Base-by-base conservation (phyloP, 306 rosid species). In the Begonia masoniana region DNA sequence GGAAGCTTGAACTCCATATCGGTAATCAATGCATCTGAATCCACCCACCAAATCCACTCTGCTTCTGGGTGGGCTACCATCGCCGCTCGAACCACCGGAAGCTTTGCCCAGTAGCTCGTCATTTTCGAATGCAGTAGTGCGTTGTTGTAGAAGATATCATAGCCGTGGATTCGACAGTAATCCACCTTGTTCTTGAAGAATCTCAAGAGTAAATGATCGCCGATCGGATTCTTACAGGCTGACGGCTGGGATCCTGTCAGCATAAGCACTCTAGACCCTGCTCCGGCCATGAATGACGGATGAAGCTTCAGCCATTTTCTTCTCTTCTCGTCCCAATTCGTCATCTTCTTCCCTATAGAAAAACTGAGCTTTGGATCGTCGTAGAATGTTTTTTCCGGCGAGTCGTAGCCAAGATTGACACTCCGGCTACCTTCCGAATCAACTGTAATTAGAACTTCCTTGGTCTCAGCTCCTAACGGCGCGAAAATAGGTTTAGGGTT, bases 21-120 rank as follows among this genome's bases (percentile, higher is more conserved):
- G 50, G 96, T 81, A 73, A 91, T 74, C 68, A 75, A 13, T 6
- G 96, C 96, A 78, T 85, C 96, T 43, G 96, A 85, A 78, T 86
- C 99, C 3, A 91, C 85, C 99, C 99, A 91, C 88, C 85, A 91
- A 76, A 91, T 83, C 96, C 96, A 91, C 74, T 91, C 96, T 45
- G 73, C 88, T 48, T 81, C 96, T 5, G 94, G 92, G n/a, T 85
- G 99, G 64, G 96, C 88, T 73, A 86, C 13, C 94, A 86, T 86
- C 4, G 88, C 82, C 4, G 96, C 82, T 60, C 77, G 72, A 15
- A 85, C 73, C 55, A 83, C 83, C 0, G 92, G 88, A 1, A 86
- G 83, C 48, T 91, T 91, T 17, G 88, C 94, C 96, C 99, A 91
- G 50, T 76, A 83, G 0, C 63, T 45, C 52, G 52, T 62, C 97